Evolutionary conservation across 2,329 filamentous ascomycete species (phyloP).

Genomic region (Biscogniauxia mediterranea): DNA sequence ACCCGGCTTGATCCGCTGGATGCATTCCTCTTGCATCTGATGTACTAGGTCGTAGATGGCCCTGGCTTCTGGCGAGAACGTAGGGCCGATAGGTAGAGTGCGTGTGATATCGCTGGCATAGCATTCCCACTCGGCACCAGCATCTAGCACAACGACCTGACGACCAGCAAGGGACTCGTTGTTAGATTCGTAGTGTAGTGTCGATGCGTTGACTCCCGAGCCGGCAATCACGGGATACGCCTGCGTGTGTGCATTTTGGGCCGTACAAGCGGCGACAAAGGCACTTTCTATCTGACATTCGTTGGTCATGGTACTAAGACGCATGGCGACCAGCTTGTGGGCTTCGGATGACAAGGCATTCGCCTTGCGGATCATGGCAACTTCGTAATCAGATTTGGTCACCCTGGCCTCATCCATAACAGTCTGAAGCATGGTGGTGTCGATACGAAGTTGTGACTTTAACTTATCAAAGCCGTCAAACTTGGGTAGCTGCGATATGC

Average conservation of each 20-base stretch:
- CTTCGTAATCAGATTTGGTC: conserved; percentile 82
- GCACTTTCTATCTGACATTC: conserved; percentile 82
- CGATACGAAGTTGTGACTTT: conserved; percentile 38
- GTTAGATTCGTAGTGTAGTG: conserved; percentile 84
- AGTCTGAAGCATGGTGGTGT: conserved; percentile 55
- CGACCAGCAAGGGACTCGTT: conserved; percentile 67
- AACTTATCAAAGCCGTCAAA: conserved; percentile 27
- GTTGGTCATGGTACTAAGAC: conserved; percentile 62
- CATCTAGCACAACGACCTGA: conserved; percentile 80
- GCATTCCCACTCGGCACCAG: conserved; percentile 78
- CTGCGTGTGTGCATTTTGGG: conserved; percentile 70
- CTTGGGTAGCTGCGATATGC: conserved; percentile 43
- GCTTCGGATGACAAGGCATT: conserved; percentile 76
- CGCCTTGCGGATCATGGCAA: conserved; percentile 76
- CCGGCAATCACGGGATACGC: conserved; percentile 90
- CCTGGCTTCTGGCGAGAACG: conserved; percentile 65
- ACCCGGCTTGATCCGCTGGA: conserved; percentile 66
- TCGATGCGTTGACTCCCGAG: conserved; percentile 76
- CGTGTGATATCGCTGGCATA: conserved; percentile 92
- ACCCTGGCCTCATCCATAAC: conserved; percentile 81
- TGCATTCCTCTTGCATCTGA: conserved; percentile 76
- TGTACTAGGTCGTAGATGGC: conserved; percentile 76
- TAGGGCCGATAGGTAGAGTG: conserved; percentile 66
- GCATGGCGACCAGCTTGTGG: conserved; percentile 69
- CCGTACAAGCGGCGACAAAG: conserved; percentile 71